Evolutionary conservation across 139 green algal species (phyloP), one percentile per base, ranked within the genome.

Genomic region (Chlamydomonas asymmetrica): DNA sequence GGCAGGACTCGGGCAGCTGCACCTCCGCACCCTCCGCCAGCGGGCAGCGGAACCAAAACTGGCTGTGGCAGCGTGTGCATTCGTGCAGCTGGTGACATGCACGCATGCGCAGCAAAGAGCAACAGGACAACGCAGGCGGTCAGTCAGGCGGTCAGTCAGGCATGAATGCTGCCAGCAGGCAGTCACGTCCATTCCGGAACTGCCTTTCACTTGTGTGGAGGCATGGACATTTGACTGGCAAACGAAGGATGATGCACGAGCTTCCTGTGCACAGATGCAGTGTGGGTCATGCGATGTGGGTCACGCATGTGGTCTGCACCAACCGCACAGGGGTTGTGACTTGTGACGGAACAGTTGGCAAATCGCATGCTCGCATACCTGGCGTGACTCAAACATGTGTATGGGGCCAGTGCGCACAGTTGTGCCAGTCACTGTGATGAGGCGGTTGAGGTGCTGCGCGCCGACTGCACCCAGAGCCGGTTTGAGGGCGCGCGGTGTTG

Each of bases 341-440:
- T n/a, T n/a, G n/a, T n/a, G n/a, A n/a, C n/a, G n/a, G n/a, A n/a
- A n/a, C n/a, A n/a, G n/a, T n/a, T n/a, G n/a, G n/a, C n/a, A n/a
- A n/a, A n/a, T n/a, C n/a, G n/a, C n/a, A n/a, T n/a, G n/a, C 49
- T 88, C 74, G 73, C 85, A 97, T 34, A 88, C 25, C 22, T 86
- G 79, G 59, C 79, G 73, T 20, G 64, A 74, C 75, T 97, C 90
- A 66, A 95, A 80, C 81, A 94, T 89, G 49, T 93, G 88, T 7
- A 97, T 79, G 0, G 77, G 37, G 1, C 90, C 92, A 7, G 84
- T 81, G 4, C 91, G 88, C 16, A 94, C 81, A 8, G 97, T 83
- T 0, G 92, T 98, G 16, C 93, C 93, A 0, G 7, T 43, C 0
- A 97, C 62, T 6, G 74, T 88, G 18, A 97, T 39, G 9, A 98